Evolutionary conservation across 352 stramenopile species (phyloP), one percentile per base, ranked within the genome.

Genomic region (Globisporangium irregulare): DNA sequence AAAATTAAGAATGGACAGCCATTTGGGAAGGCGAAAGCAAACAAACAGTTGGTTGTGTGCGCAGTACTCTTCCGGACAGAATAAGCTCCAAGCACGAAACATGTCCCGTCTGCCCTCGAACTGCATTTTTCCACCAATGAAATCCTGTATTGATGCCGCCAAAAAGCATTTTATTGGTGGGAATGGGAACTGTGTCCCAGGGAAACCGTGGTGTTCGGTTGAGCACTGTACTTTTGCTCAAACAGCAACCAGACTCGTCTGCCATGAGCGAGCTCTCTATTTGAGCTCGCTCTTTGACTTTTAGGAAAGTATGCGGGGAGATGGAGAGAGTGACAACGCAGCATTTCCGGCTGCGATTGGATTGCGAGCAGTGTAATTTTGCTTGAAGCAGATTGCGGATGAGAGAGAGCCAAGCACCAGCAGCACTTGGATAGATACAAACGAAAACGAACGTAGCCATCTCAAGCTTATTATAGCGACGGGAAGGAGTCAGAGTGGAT

Each of bases 1-100:
- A 22, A 68, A 61, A 57, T 68, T 48, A 55, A 68, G 36, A 68
- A 61, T 68, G 63, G 50, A 58, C 9, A 41, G 24, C 62, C 62
- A 66, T 59, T 50, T 66, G 18, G 27, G 36, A 43, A 43, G 36
- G 36, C 18, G 27, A 18, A n/a, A 27, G 12, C 10, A n/a, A 29
- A 27, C 25, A 22, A 59, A 32, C 41, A 61, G 62, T 67, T 67
- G 62, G 32, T 43, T 15, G 58, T 18, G 27, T 22, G 12, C 32
- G n/a, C 9, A 22, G 50, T 55, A 67, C 62, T 67, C 14, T 53
- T 61, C 2, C n/a, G 29, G 62, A 67, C 62, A 34, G 1, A 67
- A 59, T 55, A 67, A 54, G 59, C 29, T 9, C 18, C 18, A 22
- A 38, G 22, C 20, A 22, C 14, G 25, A 38, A 38, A 18, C 25